phyloP scores from a whole-genome alignment of 306 rosid genomes.

The Cercis canadensis region DNA sequence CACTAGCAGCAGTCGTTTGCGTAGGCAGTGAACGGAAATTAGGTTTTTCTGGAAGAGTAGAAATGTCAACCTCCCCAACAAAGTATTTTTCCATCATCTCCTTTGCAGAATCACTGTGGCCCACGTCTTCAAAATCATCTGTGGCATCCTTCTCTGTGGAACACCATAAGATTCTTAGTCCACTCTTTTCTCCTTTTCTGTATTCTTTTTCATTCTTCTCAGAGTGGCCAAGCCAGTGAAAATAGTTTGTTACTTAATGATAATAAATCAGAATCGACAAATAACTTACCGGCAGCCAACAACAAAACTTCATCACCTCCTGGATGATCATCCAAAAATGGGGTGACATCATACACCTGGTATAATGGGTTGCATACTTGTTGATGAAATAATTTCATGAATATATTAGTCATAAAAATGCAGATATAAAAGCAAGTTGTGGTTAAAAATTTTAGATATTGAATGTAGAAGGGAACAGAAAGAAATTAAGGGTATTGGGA shows the following conservation, averaged over 20 bases:
- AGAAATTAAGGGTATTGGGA: background rate
- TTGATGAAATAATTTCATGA: background rate
- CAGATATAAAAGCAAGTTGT: constrained; percentile 1
- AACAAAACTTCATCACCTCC: constrained; percentile 94
- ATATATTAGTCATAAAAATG: background rate
- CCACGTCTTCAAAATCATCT: constrained; percentile 79
- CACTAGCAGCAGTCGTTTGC: constrained; percentile 20
- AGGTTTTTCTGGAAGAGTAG: constrained; percentile 54
- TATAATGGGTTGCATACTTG: constrained; percentile 17
- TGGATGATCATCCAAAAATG: constrained; percentile 91
- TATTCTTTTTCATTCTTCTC: background rate
- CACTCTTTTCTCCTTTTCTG: constrained; percentile 4
- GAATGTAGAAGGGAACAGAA: background rate
- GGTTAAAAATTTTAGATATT: background rate
- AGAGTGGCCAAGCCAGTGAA: constrained; percentile 1
- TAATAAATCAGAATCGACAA: background rate
- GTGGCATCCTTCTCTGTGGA: constrained; percentile 86
- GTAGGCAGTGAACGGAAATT: constrained; percentile 29
- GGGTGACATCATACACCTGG: constrained; percentile 89
- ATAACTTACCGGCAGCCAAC: constrained; percentile 66
- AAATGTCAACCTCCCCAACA: constrained; percentile 64
- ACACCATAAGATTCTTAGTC: constrained; percentile 30
- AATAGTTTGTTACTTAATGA: constrained; percentile 1
- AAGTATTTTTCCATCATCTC: constrained; percentile 65
- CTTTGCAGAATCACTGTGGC: constrained; percentile 72